Evolutionary conservation across 306 rosid species (phyloP), one percentile per base, ranked within the genome.

Genomic region (Argentina anserina): DNA sequence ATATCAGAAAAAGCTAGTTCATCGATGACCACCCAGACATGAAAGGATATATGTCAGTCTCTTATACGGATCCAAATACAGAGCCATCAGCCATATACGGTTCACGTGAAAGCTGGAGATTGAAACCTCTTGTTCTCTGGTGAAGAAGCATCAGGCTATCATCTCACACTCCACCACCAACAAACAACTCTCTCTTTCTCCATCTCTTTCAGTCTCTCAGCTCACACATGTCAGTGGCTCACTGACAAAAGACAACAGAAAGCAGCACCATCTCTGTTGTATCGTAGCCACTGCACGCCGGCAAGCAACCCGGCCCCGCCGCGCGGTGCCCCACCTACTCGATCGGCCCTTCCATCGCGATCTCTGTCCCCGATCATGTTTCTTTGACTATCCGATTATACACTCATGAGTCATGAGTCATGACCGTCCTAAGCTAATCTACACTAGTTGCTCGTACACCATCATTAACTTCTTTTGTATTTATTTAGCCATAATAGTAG

Each of bases 271-370:
- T 28, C 39, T 25, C 3, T 17, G 17, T 14, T 28, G n/a, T 34
- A 34, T 25, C 46, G 59, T 41, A 2, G 72, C 36, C 60, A 34
- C 42, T 63, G 78, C 69, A 56, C 63, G 69, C 73, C 74, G 67
- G 78, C 40, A 36, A 6, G 75, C 60, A 33, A 3, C 12, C 69
- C 11, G 81, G 71, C 41, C 76, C 76, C 72, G 72, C 60, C 67
- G 72, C 67, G 15, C 10, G 64, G 13, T 37, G 6, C n/a, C n/a
- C n/a, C n/a, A 21, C 47, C 37, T 21, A 34, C 53, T 26, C 4
- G 14, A 31, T 23, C 18, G 3, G 3, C 65, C 8, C 28, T 25
- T 29, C 58, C 25, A 9, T 71, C 53, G 3, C 13, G 7, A 26
- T 55, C 64, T 39, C 5, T 47, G 58, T 28, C 71, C 71, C 41